Evolutionary conservation across 306 rosid genomes (phyloP).

Genomic region (Rosa multiflora): DNA sequence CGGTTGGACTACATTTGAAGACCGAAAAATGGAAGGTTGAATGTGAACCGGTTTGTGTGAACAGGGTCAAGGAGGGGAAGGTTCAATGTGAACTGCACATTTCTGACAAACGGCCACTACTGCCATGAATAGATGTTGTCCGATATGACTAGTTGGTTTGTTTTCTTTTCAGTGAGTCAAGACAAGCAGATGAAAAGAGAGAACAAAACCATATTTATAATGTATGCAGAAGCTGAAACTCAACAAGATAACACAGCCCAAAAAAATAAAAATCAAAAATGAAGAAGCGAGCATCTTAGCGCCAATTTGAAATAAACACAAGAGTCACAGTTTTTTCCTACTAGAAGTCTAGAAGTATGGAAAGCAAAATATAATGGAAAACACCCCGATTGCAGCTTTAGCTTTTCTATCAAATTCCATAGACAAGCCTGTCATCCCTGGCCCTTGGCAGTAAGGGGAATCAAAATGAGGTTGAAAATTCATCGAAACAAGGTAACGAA

Average conservation of each 20-base stretch:
- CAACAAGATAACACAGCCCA: not conserved
- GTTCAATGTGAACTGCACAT: not conserved
- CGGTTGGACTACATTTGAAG: too few species aligned
- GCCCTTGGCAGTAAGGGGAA: slow-evolving; percentile 32
- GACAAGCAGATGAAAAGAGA: not conserved
- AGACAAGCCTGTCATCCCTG: slow-evolving; percentile 44
- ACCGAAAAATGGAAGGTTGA: too few species aligned
- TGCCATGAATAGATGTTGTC: not conserved
- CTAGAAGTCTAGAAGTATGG: not conserved
- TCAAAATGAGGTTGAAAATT: slow-evolving; percentile 8
- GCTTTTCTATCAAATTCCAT: slow-evolving; percentile 18
- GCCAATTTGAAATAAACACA: not conserved
- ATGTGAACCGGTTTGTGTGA: too few species aligned
- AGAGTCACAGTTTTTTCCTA: not conserved
- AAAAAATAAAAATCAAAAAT: not conserved
- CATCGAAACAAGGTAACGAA: not conserved
- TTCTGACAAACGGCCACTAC: not conserved
- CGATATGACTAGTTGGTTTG: too few species aligned
- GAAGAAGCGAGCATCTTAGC: not conserved
- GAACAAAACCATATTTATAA: not conserved
- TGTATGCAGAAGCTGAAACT: not conserved
- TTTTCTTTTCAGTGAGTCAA: not conserved
- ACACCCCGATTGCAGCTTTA: slow-evolving; percentile 1
- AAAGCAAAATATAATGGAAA: not conserved
- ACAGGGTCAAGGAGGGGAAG: too few species aligned